Conservation (phyloP, 441 rosid genomes). For the Sinapis alba region DNA sequence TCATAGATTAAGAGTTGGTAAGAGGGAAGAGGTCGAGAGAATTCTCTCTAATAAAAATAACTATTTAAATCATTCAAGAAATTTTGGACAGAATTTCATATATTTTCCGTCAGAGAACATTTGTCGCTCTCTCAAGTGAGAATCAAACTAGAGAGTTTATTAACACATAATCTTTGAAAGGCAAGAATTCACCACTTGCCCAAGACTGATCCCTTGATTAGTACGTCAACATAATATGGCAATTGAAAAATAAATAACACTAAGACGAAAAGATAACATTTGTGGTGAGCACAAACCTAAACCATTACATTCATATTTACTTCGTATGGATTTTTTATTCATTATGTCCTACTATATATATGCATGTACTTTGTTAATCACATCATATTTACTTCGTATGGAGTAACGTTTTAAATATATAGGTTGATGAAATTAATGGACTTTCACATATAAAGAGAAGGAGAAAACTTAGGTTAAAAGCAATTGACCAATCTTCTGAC, state of each 20-base stretch:
- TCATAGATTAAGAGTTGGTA: too few relatives aligned
- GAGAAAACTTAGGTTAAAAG: conserved; percentile 44
- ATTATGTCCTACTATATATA: neutral
- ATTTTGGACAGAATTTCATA: neutral
- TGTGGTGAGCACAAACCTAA: neutral
- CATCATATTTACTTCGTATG: neutral
- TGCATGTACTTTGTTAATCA: neutral
- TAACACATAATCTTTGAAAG: neutral
- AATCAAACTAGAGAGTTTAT: neutral
- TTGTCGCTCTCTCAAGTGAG: neutral
- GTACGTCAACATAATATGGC: neutral
- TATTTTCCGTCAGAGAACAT: neutral
- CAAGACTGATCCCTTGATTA: neutral
- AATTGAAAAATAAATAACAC: neutral
- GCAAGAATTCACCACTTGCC: neutral
- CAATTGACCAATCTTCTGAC: conserved; percentile 40
- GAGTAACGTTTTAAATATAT: neutral
- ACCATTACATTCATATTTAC: neutral
- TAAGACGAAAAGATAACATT: neutral
- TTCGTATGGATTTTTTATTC: neutral
- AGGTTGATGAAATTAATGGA: conserved; percentile 22
- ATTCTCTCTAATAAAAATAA: too few relatives aligned
- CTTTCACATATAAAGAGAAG: conserved; percentile 47
- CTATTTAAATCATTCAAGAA: neutral
- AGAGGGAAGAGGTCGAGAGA: too few relatives aligned